These are phyloP conservation scores for Rhynchospora pubera DNA, from an alignment of 176 grass and related monocot species.

Conservation along the genomic window DNA sequence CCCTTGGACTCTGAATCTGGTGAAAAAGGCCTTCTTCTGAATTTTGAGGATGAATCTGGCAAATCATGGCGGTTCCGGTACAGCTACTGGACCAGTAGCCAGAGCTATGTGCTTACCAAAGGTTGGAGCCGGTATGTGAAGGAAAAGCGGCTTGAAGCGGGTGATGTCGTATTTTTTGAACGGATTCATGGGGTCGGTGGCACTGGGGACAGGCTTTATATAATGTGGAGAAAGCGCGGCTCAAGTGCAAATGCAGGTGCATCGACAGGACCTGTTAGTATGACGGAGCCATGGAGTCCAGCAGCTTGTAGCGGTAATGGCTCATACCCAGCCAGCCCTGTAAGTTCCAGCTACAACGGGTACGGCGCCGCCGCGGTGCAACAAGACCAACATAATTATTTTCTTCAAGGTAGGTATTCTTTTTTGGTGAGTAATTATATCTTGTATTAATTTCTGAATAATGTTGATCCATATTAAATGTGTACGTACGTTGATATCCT, in stretches of 20 bases:
- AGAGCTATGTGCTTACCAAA: constrained; percentile 96
- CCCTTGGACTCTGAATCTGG: constrained; percentile 55
- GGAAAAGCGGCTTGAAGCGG: constrained; percentile 78
- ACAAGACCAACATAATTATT: constrained; percentile 1
- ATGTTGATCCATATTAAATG: background rate
- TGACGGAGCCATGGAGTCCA: constrained; percentile 41
- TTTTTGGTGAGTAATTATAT: background rate
- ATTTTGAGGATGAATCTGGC: constrained; percentile 74
- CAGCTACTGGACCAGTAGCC: constrained; percentile 97
- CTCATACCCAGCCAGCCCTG: constrained; percentile 45
- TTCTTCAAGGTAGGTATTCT: constrained; percentile 1
- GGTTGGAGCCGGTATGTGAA: constrained; percentile 97
- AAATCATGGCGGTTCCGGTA: constrained; percentile 85
- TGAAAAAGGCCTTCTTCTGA: constrained; percentile 69
- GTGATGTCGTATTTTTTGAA: constrained; percentile 52
- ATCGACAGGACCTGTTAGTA: background rate
- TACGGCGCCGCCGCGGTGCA: background rate
- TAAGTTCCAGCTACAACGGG: constrained; percentile 21
- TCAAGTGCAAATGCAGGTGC: background rate
- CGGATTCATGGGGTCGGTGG: constrained; percentile 4
- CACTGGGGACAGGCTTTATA: constrained; percentile 13
- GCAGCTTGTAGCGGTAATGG: constrained; percentile 50
- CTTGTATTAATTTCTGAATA: background rate
- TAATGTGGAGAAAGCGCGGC: constrained; percentile 23
- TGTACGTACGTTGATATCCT: background rate